phyloP scores from a whole-genome alignment of 2,329 filamentous ascomycete genomes.

The Ambrosiella xylebori region DNA sequence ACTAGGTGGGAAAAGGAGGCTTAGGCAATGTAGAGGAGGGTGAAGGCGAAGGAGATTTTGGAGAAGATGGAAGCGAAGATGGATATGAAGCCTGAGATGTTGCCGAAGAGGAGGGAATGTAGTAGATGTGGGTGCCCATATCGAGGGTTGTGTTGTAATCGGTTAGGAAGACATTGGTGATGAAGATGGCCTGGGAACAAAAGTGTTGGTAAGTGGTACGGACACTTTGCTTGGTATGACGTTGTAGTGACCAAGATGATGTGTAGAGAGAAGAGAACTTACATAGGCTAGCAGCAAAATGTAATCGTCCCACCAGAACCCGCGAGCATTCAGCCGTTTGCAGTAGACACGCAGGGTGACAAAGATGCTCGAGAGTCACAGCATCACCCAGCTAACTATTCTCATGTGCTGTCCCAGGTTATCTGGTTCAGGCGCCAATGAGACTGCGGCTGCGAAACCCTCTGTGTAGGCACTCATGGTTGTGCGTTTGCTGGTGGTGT shows the following conservation, averaged over 20 bases:
- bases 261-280: conserved; percentile 13
- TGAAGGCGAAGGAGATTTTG: conserved; percentile 20
- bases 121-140: conserved; percentile 14
- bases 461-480: conserved; percentile 10
- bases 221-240: background rate
- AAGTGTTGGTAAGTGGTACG: background rate
- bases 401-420: conserved; percentile 13
- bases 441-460: background rate
- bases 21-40: conserved; percentile 17
- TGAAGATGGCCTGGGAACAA: conserved; percentile 11
- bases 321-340: conserved; percentile 15
- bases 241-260: background rate
- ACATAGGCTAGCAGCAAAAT: conserved; percentile 17
- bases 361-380: conserved; percentile 15
- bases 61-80: conserved; percentile 17
- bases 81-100: conserved; percentile 15
- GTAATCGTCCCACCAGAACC: conserved; percentile 19
- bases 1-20: conserved; percentile 14
- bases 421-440: background rate
- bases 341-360: conserved; percentile 16
- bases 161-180: conserved; percentile 10
- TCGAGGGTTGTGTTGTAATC: conserved; percentile 10
- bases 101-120: conserved; percentile 13
- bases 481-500: background rate
- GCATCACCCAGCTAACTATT: conserved; percentile 15